phyloP scores from a whole-genome alignment of 345 rosid genomes.

The Dimocarpus longan region DNA sequence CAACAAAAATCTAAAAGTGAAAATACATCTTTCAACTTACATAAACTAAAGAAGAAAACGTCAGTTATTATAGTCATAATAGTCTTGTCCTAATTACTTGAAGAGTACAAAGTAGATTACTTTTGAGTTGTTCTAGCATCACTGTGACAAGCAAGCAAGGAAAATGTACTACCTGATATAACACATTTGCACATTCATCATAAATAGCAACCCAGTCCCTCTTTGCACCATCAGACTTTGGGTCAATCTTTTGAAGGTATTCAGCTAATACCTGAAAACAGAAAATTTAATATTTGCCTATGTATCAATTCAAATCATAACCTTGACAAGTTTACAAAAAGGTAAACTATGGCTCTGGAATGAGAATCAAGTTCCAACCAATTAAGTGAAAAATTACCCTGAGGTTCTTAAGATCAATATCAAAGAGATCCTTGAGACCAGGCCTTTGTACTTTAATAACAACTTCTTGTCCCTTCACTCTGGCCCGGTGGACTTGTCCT shows the following conservation, averaged over 20 bases:
- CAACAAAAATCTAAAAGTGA: slow-evolving; percentile 12
- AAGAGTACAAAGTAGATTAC: background rate
- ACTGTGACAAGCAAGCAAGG: slow-evolving; percentile 15
- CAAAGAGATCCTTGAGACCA: slow-evolving; percentile 94
- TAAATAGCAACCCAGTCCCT: slow-evolving; percentile 99
- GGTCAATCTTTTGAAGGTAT: slow-evolving; percentile 96
- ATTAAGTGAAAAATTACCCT: slow-evolving; percentile 59
- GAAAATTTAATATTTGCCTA: background rate
- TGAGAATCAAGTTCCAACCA: background rate
- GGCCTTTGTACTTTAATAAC: slow-evolving; percentile 98
- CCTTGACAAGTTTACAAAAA: background rate
- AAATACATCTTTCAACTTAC: background rate
- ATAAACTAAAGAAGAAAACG: background rate
- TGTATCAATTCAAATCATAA: slow-evolving; percentile 18
- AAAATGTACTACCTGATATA: slow-evolving; percentile 68
- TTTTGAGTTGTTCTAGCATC: background rate
- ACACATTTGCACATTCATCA: slow-evolving; percentile 95
- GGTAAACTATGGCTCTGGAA: background rate
- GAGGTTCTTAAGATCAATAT: slow-evolving; percentile 91
- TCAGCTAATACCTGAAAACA: slow-evolving; percentile 82
- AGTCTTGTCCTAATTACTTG: background rate
- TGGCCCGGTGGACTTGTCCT: slow-evolving; percentile 99
- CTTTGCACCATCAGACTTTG: slow-evolving; percentile 99
- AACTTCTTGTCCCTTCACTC: slow-evolving; percentile 84
- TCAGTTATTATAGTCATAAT: background rate